These are phyloP conservation scores for Ceratobasidium sp. DNA, from an alignment of 1,284 basidiomycete genomes.

Conservation along the genomic window DNA sequence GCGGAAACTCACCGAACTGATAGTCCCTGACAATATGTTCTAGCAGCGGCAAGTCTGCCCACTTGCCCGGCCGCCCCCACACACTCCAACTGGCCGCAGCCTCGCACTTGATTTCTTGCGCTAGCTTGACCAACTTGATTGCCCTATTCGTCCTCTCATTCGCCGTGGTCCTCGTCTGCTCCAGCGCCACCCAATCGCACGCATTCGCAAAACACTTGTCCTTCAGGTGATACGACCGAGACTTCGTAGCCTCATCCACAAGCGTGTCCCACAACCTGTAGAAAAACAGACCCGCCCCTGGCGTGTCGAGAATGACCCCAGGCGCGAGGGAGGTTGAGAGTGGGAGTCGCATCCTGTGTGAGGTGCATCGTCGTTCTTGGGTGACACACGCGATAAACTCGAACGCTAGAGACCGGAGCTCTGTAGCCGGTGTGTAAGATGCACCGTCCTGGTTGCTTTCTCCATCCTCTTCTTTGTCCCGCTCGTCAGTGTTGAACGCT, in stretches of 20 bases:
- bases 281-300: conserved; percentile 32
- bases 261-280: conserved; percentile 27
- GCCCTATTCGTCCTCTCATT: conserved; percentile 24
- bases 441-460: neutral
- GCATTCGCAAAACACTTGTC: conserved; percentile 10
- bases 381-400: conserved; percentile 34
- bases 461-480: neutral
- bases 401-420: conserved; percentile 24
- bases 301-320: conserved; percentile 24
- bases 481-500: neutral
- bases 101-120: conserved; percentile 26
- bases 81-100: conserved; percentile 13
- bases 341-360: conserved; percentile 12
- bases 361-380: conserved; percentile 29
- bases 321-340: conserved; percentile 11
- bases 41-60: conserved; percentile 31
- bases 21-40: conserved; percentile 18
- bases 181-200: conserved; percentile 23
- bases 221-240: neutral
- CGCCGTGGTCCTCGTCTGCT: neutral
- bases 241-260: conserved; percentile 4
- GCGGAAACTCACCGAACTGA: conserved; percentile 24
- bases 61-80: conserved; percentile 9
- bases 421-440: neutral
- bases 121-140: conserved; percentile 11